These are phyloP conservation scores for Nyssa sinensis DNA, from an alignment of 148 eudicot species.

Conservation along the genomic window DNA sequence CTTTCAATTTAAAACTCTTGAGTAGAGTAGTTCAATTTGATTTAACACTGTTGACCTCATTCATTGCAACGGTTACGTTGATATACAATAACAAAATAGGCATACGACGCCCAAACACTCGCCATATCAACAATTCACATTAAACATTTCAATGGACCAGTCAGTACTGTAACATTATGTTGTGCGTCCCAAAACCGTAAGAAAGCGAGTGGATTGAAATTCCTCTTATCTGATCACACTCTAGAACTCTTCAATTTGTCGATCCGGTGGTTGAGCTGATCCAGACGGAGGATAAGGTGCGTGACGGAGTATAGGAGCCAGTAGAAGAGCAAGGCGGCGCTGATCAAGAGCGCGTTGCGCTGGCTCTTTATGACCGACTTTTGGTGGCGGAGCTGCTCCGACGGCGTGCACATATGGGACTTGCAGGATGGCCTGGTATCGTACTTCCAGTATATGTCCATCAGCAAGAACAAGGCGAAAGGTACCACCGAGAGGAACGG, in stretches of 20 bases:
- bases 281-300: constrained; percentile 35
- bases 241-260: constrained; percentile 43
- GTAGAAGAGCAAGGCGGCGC: constrained; percentile 42
- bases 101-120: no score
- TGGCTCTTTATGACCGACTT: constrained; percentile 52
- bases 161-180: no score
- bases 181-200: no score
- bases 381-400: constrained; percentile 55
- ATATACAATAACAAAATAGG: no score
- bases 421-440: constrained; percentile 44
- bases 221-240: no score
- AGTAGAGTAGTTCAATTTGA: no score
- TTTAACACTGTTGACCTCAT: no score
- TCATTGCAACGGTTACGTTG: no score
- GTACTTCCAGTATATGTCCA: constrained; percentile 63
- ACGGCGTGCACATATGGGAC: constrained; percentile 33
- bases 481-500: constrained; percentile 54
- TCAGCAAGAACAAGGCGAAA: constrained; percentile 39
- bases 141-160: no score
- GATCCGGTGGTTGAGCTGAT: constrained; percentile 40
- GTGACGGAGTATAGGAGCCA: constrained; percentile 52
- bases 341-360: constrained; percentile 48
- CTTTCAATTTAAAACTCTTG: no score
- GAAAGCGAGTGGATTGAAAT: no score
- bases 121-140: no score